Evolutionary conservation across 768 basidiomycete genomes (phyloP), one percentile per base, ranked within the genome.

Genomic region (Leccinum ochraceum): DNA sequence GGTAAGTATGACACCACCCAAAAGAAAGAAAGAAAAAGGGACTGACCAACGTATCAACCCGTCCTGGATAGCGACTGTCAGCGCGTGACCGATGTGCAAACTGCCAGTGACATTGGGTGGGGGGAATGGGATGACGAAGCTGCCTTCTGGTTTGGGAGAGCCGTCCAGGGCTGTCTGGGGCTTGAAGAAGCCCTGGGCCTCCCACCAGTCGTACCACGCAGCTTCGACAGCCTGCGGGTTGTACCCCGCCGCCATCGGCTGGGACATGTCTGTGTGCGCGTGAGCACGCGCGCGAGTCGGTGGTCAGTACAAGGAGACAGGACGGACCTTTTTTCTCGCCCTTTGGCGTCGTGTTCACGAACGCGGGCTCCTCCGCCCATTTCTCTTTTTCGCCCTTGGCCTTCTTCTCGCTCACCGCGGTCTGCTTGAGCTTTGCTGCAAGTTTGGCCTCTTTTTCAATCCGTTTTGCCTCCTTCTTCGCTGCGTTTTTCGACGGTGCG

Each of bases 181-280:
- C 65, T 86, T 84, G 84, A 96, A 97, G 80, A 89, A 96, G 4
- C 94, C 95, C 68, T 94, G 83, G 3, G 86, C 83, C 39, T 86
- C 80, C 96, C 96, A 98, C 97, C 97, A 98, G 67, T 96, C 94
- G 67, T 98, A 98, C 94, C 97, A 98, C 2, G 94, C 88, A 0
- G 95, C 81, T 71, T 98, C 96, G 60, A 98, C 90, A 36, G 92
- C 91, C 64, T 92, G 88, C 8, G 97, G 96, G 73, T 98, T 95
- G 77, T 98, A 99, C 4, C 91, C 92, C n/a, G 83, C 80, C 1
- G 91, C 84, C 91, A 99, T 96, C 3, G 93, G 88, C 61, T 86
- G 80, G 2, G 90, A 83, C 58, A 97, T 79, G 76, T 98, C 96
- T 96, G 62, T 30, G 44, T 46, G 44, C 44, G 44, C 44, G 20